Evolutionary conservation across 139 green algal species (phyloP), one percentile per base, ranked within the genome.

Genomic region (Auxenochlorella pyrenoidosa): DNA sequence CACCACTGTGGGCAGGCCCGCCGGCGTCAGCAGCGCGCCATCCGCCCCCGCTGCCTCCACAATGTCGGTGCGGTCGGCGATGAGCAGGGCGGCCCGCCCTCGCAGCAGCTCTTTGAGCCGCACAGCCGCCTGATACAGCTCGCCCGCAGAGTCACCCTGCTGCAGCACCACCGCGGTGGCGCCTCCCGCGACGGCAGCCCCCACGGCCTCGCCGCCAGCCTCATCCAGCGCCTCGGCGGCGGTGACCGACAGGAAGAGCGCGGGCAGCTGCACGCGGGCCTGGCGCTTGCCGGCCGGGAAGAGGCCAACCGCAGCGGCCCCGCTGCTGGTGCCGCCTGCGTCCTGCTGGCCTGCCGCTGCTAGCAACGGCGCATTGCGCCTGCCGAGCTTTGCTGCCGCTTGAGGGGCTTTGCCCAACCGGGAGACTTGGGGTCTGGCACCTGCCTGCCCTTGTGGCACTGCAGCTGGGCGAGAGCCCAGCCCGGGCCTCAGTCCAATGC

Each of bases 31-130:
- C 34, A 99, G 72, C 36, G 98, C 96, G 6, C 97, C 97, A 54
- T 98, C 94, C 5, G 95, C 96, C 26, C 90, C 93, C 2, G 94
- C 93, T 2, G 96, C 97, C 41, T 93, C 90, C 1, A 95, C 97
- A 75, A 99, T 96, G 88, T 99, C 97, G 16, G 93, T 94, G 30
- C 97, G 87, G 79, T 99, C 96, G 36, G 92, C 79, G 32, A 99
- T 86, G 34, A 99, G 90, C 75, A 99, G 90, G 21, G 91, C 73
- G 16, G 95, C 95, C 0, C 97, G 88, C 2, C 95, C 95, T 10
- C 96, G 90, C 75, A 99, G 63, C 59, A 94, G 13, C 40, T 93
- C 94, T 77, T 95, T 94, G 1, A 99, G 76, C 3, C 85, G 79
- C 21, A 94, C 79, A 0, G 95, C 95, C 18, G 97, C 95, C 34